These are phyloP conservation scores for Medicago truncatula DNA, from an alignment of 306 rosid genomes.

Conservation along the genomic window MtrunA17r5.0-ANR NC_053045.1:13929001-13929500, in stretches of 20 bases:
- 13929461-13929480: conserved; percentile 51
- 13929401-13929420: conserved; percentile 62
- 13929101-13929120: conserved; percentile 43
- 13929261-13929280: conserved; percentile 64
- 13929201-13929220: conserved; percentile 53
- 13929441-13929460: conserved; percentile 89
- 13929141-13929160: conserved; percentile 37
- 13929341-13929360: conserved; percentile 54
- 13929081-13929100: conserved; percentile 41
- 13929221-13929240: conserved; percentile 61
- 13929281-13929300: conserved; percentile 53
- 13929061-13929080: conserved; percentile 63
- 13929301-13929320: conserved; percentile 52
- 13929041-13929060: conserved; percentile 43
- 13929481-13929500: neutral
- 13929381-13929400: neutral
- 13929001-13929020: too few relatives aligned
- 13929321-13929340: conserved; percentile 50
- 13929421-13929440: conserved; percentile 49
- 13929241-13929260: conserved; percentile 61
- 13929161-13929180: conserved; percentile 57
- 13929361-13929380: conserved; percentile 26
- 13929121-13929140: conserved; percentile 46
- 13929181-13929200: conserved; percentile 55
- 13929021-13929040: neutral